Evolutionary conservation across 257 asterid species (phyloP), one percentile per base, ranked within the genome.

Genomic region (Eustoma russellianum): DNA sequence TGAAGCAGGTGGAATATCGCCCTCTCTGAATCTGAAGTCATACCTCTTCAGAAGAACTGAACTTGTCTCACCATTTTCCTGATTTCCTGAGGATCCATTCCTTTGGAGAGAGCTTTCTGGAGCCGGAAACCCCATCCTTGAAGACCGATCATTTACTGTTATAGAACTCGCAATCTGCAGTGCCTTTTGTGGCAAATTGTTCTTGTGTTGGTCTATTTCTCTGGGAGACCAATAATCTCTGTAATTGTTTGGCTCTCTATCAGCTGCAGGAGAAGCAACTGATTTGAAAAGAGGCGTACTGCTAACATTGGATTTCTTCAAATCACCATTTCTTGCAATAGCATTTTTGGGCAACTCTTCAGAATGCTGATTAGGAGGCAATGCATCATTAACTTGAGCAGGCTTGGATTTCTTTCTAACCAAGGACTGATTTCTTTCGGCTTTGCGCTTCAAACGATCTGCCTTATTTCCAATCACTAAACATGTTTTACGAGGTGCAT

Each of bases 41-140:
- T 18, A 43, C 48, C 46, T 59, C 59, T 18, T 52, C 10, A 0
- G 7, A 18, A 33, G 59, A 51, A 12, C 56, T 24, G 40, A 48
- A 58, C 63, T 13, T 38, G 60, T 35, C 6, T 46, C 51, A 52
- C 49, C 57, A 34, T 56, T 69, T 35, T 54, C 50, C 66, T 51
- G 53, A 17, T 62, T 17, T 48, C 17, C 4, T 55, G 46, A 38
- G 69, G 61, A 41, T 15, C 58, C 51, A 49, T 9, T 62, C 65
- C 56, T 76, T 82, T 59, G 61, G 30, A 48, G 45, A 60, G 48
- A 79, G 75, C 78, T 79, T 69, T 68, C 60, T 52, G 81, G 70
- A 13, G 97, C 77, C 58, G 83, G 83, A 68, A 76, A 57, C 13
- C 70, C 75, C 50, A 58, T 73, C 33, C 72, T 70, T 50, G 46